A percentile compares a stretch with the other conserved stretches of the same genome.
Evolutionary conservation across 306 rosid genomes (phyloP).

Genomic region (Betula pendula): DNA sequence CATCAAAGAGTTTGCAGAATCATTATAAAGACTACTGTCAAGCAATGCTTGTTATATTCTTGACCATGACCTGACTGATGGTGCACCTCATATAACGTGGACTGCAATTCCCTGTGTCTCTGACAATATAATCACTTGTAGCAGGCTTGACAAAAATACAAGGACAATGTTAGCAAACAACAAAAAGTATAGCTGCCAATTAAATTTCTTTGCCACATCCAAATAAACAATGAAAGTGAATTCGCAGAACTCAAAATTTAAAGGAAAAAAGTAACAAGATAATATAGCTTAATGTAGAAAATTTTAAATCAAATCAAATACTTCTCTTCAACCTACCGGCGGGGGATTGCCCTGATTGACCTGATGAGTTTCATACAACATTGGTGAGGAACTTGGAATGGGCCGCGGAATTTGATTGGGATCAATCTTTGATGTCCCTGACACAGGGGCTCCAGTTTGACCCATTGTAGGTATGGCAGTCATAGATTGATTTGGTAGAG

Average conservation of each 20-base stretch:
- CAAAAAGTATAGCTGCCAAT: slow-evolving; percentile 16
- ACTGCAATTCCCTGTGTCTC: slow-evolving; percentile 96
- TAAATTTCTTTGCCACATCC: slow-evolving; percentile 26
- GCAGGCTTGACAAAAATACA: slow-evolving; percentile 70
- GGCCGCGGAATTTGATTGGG: slow-evolving; percentile 99
- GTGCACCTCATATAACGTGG: slow-evolving; percentile 99
- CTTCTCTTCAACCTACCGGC: slow-evolving; percentile 55
- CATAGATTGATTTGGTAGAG: slow-evolving; percentile 88
- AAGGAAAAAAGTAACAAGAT: slow-evolving; percentile 1
- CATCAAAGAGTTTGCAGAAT: background rate
- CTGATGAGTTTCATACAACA: slow-evolving; percentile 84
- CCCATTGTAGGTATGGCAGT: slow-evolving; percentile 73
- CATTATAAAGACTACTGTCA: background rate
- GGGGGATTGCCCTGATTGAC: slow-evolving; percentile 90
- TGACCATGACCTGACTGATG: slow-evolving; percentile 75
- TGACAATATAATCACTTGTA: slow-evolving; percentile 80
- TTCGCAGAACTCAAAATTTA: slow-evolving; percentile 8
- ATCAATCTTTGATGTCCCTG: slow-evolving; percentile 85
- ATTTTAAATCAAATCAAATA: slow-evolving; percentile 2
- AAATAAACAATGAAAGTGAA: slow-evolving; percentile 14
- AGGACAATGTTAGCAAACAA: slow-evolving; percentile 16
- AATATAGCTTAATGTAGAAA: slow-evolving; percentile 5
- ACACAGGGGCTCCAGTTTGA: slow-evolving; percentile 86
- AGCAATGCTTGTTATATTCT: slow-evolving; percentile 23
- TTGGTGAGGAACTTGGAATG: slow-evolving; percentile 72